Evolutionary conservation across 2,329 filamentous ascomycete genomes (phyloP).

Genomic region (Capronia epimyces): DNA sequence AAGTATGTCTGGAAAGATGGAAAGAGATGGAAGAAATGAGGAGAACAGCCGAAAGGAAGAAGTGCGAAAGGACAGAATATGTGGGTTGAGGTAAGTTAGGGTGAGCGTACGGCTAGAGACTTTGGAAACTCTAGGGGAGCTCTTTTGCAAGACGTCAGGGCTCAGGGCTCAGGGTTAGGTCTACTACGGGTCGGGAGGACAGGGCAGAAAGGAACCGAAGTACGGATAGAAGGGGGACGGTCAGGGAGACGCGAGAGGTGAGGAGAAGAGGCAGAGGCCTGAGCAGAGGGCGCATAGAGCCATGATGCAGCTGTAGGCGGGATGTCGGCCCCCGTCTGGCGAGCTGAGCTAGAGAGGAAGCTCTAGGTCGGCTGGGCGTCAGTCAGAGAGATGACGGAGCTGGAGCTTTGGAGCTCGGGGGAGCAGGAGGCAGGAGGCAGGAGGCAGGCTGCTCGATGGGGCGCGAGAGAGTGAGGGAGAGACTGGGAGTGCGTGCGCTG

Average conservation of each 20-base stretch:
- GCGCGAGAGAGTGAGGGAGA: conserved; percentile 4
- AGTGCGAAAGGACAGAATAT: conserved; percentile 35
- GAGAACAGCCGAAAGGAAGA: conserved; percentile 30
- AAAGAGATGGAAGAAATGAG: not conserved
- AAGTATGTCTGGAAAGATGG: not conserved
- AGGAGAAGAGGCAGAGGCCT: conserved; percentile 3
- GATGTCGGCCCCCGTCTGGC: not conserved
- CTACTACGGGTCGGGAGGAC: not conserved
- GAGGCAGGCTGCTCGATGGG: not conserved
- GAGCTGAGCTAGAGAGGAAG: not conserved
- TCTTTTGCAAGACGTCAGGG: conserved; percentile 24
- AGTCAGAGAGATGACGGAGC: conserved; percentile 1
- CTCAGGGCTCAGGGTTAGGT: not conserved
- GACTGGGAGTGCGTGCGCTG: not conserved
- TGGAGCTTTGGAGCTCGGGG: not conserved
- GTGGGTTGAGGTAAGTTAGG: conserved; percentile 26
- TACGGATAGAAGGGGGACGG: not conserved
- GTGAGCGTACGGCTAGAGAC: conserved; percentile 16
- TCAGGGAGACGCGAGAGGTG: conserved; percentile 1
- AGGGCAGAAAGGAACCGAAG: not conserved
- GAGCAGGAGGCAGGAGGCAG: not conserved
- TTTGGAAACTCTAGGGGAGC: conserved; percentile 16
- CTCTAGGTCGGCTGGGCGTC: conserved; percentile 2
- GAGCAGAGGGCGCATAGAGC: conserved; percentile 3
- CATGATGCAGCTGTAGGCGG: conserved; percentile 1